Conservation (phyloP, 306 rosid species). For the Vigna radiata region DNA sequence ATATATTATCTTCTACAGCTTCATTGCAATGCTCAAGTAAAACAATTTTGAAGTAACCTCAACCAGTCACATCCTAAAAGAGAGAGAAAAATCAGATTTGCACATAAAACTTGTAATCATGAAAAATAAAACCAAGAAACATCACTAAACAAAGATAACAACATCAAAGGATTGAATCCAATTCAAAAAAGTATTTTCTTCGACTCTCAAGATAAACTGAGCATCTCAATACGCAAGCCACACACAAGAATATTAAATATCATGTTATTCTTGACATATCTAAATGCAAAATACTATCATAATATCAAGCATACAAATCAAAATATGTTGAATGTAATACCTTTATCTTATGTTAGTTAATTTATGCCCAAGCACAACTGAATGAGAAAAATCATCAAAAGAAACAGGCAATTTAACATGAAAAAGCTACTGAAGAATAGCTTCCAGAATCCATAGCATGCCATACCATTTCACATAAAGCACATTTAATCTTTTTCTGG, state of each 20-base stretch:
- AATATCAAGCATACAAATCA: constrained; percentile 21
- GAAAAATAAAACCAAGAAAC: constrained; percentile 35
- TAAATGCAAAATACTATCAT: constrained; percentile 35
- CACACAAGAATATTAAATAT: constrained; percentile 1
- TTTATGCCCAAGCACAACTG: background rate
- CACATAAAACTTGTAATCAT: constrained; percentile 17
- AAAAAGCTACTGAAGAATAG: background rate
- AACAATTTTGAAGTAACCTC: constrained; percentile 25
- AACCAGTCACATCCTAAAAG: constrained; percentile 35
- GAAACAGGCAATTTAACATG: constrained; percentile 2
- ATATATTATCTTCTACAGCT: constrained; percentile 43
- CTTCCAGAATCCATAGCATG: background rate
- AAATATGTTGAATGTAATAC: background rate
- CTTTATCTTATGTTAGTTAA: constrained; percentile 18
- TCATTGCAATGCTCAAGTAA: constrained; percentile 44
- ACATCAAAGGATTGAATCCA: constrained; percentile 30
- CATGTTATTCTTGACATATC: constrained; percentile 7
- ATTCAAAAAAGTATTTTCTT: background rate
- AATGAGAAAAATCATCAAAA: constrained; percentile 2
- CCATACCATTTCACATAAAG: background rate
- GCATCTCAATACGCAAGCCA: constrained; percentile 16
- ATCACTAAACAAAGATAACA: constrained; percentile 31
- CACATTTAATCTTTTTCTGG: background rate
- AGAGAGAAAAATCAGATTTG: constrained; percentile 14
- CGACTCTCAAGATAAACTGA: constrained; percentile 4